Evolutionary conservation across 176 grass and related monocot species (phyloP).

Genomic region (Oryza australiensis): DNA sequence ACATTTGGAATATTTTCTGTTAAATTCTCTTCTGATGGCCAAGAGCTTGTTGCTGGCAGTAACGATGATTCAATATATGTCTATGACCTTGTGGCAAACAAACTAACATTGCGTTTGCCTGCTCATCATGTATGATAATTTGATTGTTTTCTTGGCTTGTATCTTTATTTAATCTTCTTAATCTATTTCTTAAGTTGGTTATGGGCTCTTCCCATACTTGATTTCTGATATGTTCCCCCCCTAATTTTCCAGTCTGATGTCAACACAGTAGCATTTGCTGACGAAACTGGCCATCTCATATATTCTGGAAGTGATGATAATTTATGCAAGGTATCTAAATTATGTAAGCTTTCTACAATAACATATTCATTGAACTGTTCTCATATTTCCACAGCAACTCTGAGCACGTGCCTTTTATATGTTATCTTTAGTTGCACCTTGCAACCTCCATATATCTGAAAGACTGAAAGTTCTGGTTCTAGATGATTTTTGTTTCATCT

Average conservation of each 20-base stretch:
- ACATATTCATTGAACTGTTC: conserved; percentile 5
- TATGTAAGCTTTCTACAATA: conserved; percentile 2
- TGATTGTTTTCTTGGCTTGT: conserved; percentile 23
- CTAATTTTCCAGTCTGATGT: conserved; percentile 69
- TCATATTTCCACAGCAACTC: conserved; percentile 1
- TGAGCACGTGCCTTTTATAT: neutral
- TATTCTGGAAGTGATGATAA: conserved; percentile 87
- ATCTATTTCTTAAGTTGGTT: neutral
- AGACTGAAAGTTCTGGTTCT: neutral
- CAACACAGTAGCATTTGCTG: conserved; percentile 82
- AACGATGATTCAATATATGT: conserved; percentile 82
- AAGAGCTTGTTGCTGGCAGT: conserved; percentile 78
- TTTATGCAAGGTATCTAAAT: conserved; percentile 74
- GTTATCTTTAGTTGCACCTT: neutral
- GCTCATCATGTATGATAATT: conserved; percentile 70
- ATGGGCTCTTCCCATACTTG: neutral
- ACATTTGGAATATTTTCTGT: conserved; percentile 85
- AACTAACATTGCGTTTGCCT: conserved; percentile 60
- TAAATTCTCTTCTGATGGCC: conserved; percentile 83
- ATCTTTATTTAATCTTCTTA: neutral
- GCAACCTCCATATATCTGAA: conserved; percentile 2
- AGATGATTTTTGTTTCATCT: neutral
- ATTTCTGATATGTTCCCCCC: conserved; percentile 12
- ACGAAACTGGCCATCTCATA: conserved; percentile 76
- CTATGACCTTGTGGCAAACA: conserved; percentile 73